These are phyloP conservation scores for Nicotiana rustica DNA, from an alignment of 305 asterid species.

Conservation along the genomic window DNA sequence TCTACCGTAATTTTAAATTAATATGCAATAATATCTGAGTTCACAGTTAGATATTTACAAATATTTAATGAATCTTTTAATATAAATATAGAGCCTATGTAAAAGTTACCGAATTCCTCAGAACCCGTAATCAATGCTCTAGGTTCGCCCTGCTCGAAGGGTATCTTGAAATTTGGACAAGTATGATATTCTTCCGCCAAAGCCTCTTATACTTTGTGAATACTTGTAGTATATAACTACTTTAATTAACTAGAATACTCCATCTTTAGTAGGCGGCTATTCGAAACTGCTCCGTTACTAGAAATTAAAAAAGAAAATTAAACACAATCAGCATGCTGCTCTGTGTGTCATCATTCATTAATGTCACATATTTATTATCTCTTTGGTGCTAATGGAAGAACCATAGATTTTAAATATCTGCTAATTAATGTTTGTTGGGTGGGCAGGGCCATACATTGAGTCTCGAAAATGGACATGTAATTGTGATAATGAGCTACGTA, in stretches of 20 bases:
- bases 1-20: no score
- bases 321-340: not conserved
- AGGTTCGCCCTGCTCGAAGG: no score
- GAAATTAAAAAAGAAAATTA: not conserved
- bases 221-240: not conserved
- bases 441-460: no score
- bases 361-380: not conserved
- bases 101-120: no score
- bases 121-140: no score
- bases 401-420: not conserved
- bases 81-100: no score
- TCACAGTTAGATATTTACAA: no score
- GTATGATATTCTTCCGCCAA: not conserved
- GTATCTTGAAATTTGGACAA: not conserved
- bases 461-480: no score
- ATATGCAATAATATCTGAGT: no score
- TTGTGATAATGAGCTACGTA: no score
- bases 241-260: not conserved
- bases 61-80: no score
- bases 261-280: slow-evolving; percentile 10
- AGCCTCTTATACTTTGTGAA: not conserved
- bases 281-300: not conserved
- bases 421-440: no score
- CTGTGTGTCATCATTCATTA: slow-evolving; percentile 7
- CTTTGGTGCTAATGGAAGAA: not conserved